These are phyloP conservation scores for Tolypocladium guangdongense DNA, from an alignment of 2,329 filamentous ascomycete species.

Conservation along the genomic window DNA sequence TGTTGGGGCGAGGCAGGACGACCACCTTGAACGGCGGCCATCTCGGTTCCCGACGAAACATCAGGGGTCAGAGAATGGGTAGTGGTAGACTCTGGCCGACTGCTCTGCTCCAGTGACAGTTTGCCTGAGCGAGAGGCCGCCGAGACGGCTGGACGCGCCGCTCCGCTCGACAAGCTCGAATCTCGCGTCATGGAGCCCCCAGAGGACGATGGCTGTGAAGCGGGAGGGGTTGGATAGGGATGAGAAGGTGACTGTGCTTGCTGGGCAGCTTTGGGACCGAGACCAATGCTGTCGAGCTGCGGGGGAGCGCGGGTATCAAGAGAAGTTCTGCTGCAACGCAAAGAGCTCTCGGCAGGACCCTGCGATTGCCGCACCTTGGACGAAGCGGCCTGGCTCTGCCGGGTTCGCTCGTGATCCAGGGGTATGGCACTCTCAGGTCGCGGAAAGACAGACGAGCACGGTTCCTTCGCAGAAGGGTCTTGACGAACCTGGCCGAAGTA, in stretches of 20 bases:
- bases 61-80: constrained; percentile 1
- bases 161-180: constrained; percentile 12
- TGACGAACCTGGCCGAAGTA: constrained; percentile 99
- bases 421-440: constrained; percentile 21
- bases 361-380: constrained; percentile 18
- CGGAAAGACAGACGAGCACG: constrained; percentile 25
- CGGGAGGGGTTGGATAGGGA: constrained; percentile 46
- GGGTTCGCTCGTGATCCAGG: constrained; percentile 11
- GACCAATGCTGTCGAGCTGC: constrained; percentile 9
- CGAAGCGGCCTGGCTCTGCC: constrained; percentile 15
- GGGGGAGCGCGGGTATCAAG: constrained; percentile 4
- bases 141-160: constrained; percentile 12
- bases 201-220: constrained; percentile 34
- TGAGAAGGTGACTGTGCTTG: constrained; percentile 16
- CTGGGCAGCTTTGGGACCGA: constrained; percentile 11
- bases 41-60: not conserved
- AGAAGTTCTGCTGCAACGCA: constrained; percentile 11
- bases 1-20: constrained; percentile 1
- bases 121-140: constrained; percentile 7
- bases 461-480: constrained; percentile 50
- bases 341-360: constrained; percentile 14
- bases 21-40: not conserved
- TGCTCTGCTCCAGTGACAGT: constrained; percentile 1
- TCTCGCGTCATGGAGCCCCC: constrained; percentile 19
- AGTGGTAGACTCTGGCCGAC: constrained; percentile 1